A percentile compares a stretch with the other conserved stretches of the same genome.
Conservation (phyloP, 2,329 filamentous ascomycete species). For the Huntiella moniliformis region DNA sequence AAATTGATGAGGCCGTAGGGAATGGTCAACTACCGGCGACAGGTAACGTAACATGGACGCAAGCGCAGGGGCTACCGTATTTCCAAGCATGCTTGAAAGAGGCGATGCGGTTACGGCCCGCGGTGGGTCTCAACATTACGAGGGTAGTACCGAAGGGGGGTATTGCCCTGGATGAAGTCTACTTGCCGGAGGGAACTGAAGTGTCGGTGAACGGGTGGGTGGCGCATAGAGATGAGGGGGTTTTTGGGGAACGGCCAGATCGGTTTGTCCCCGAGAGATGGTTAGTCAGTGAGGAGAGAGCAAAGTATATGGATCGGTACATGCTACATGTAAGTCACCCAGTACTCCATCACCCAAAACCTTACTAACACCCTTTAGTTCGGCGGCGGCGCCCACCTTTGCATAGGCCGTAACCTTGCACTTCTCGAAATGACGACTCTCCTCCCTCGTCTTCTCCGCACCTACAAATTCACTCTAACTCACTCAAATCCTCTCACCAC, state of each 20-base stretch:
- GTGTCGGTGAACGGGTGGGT: conserved; percentile 37
- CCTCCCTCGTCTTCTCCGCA: conserved; percentile 32
- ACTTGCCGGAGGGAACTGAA: conserved; percentile 32
- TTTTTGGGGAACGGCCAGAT: conserved; percentile 34
- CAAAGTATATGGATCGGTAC: conserved; percentile 31
- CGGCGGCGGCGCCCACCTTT: conserved; percentile 34
- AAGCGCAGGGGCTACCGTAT: conserved; percentile 31
- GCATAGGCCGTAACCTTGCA: conserved; percentile 35
- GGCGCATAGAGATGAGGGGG: conserved; percentile 26
- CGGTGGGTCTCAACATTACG: conserved; percentile 34
- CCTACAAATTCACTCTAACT: conserved; percentile 33
- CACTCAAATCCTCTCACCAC: conserved; percentile 30
- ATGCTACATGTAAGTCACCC: conserved; percentile 32
- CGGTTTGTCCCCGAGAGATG: conserved; percentile 35
- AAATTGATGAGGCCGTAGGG: conserved; percentile 25
- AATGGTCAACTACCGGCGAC: conserved; percentile 19
- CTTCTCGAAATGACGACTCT: conserved; percentile 42
- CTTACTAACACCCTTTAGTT: conserved; percentile 21
- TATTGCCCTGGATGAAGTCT: conserved; percentile 29
- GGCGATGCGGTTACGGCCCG: conserved; percentile 35
- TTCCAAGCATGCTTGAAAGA: conserved; percentile 39
- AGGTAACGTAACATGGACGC: conserved; percentile 28
- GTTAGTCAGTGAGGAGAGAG: conserved; percentile 27
- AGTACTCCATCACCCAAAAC: not conserved
- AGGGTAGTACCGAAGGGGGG: conserved; percentile 31